Percentiles rank a stretch among this genome's conserved stretches.
These are phyloP conservation scores for Nematocida parisii DNA, from an alignment of 371 early-diverging fungal species.

Conservation along the genomic window DNA sequence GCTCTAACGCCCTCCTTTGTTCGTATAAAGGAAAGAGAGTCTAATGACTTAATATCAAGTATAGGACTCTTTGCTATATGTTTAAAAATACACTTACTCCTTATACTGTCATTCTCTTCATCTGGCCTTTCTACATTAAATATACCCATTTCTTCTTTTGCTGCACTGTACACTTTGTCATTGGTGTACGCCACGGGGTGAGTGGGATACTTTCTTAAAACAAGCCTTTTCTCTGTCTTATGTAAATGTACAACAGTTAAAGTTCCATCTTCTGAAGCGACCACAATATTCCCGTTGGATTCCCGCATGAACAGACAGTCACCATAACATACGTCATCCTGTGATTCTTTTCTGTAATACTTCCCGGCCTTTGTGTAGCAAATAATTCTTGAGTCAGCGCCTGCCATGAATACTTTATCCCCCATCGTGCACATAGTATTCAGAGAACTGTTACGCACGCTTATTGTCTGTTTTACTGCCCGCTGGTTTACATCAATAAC, in stretches of 20 bases:
- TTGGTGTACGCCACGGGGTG: neutral
- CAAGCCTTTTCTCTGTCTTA: neutral
- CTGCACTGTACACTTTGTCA: neutral
- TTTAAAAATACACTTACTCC: slow-evolving; percentile 2
- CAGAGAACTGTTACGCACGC: slow-evolving; percentile 20
- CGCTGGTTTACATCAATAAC: slow-evolving; percentile 9
- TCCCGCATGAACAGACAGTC: slow-evolving; percentile 18
- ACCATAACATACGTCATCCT: slow-evolving; percentile 15
- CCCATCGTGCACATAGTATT: slow-evolving; percentile 14
- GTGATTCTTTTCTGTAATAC: slow-evolving; percentile 25
- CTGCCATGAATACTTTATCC: slow-evolving; percentile 14
- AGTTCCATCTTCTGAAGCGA: neutral
- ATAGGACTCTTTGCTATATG: slow-evolving; percentile 19
- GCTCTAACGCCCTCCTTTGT: slow-evolving; percentile 16
- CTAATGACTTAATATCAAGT: neutral
- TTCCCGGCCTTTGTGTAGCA: neutral
- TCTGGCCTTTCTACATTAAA: neutral
- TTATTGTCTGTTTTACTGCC: slow-evolving; percentile 9
- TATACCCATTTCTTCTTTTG: slow-evolving; percentile 11
- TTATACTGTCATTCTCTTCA: neutral
- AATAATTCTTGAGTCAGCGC: slow-evolving; percentile 40
- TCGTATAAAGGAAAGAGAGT: slow-evolving; percentile 8
- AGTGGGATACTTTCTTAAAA: neutral
- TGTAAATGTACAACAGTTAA: neutral
- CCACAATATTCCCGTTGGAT: slow-evolving; percentile 6